Conservation (phyloP, 192 early-diverging fungal genomes). For the Spinellus fusiger region DNA sequence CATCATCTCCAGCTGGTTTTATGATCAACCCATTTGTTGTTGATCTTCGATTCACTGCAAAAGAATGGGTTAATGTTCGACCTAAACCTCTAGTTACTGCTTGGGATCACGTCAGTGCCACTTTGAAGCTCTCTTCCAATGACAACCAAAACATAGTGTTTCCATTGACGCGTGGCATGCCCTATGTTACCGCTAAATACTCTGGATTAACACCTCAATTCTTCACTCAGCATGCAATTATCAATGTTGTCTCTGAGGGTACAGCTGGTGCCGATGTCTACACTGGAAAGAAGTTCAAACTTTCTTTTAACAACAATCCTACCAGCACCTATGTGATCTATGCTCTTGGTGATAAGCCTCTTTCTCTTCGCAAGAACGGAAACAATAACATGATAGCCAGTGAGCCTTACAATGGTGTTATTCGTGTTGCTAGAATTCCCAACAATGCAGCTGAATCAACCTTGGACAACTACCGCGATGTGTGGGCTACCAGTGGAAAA, state of each 20-base stretch:
- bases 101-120: conserved; percentile 27
- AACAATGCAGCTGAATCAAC: neutral
- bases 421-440: conserved; percentile 25
- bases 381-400: conserved; percentile 7
- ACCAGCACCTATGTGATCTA: conserved; percentile 25
- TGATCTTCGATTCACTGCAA: conserved; percentile 22
- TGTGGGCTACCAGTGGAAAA: conserved; percentile 21
- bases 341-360: conserved; percentile 13
- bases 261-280: neutral
- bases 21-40: conserved; percentile 22
- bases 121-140: conserved; percentile 3
- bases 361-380: conserved; percentile 3
- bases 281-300: conserved; percentile 19
- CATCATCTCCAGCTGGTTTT: conserved; percentile 14
- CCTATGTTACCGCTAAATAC: conserved; percentile 27
- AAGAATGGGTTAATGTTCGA: conserved; percentile 14
- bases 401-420: conserved; percentile 17
- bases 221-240: conserved; percentile 24
- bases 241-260: conserved; percentile 5
- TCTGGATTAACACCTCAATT: conserved; percentile 29
- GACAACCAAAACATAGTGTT: conserved; percentile 14
- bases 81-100: conserved; percentile 8
- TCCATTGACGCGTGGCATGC: conserved; percentile 26
- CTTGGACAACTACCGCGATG: conserved; percentile 15
- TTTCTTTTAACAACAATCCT: conserved; percentile 20